Evolutionary conservation across 805 yeast species (phyloP), one percentile per base, ranked within the genome.

Genomic region (Lipomyces orientalis): DNA sequence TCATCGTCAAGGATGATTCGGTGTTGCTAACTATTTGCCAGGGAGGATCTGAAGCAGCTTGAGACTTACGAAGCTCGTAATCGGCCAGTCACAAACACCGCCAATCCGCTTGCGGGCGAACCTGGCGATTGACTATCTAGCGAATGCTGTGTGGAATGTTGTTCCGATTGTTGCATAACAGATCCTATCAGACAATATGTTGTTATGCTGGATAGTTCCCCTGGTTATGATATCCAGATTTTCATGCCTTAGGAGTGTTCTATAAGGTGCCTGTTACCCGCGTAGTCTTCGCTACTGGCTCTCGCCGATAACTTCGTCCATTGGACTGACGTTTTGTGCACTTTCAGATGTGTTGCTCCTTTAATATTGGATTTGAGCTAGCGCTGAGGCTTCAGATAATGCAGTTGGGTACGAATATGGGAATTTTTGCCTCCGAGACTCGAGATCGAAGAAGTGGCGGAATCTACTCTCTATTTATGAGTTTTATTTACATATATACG

Each of bases 1-100:
- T 25, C 29, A 22, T 16, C 33, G 22, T 34, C 35, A 33, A n/a
- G 8, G 16, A 25, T n/a, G 4, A 10, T 52, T 16, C n/a, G 49
- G 49, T 46, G 25, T 12, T 16, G 49, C 19, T 49, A 51, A 58
- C 65, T 58, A 52, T 37, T 52, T 19, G 46, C 16, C 37, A 64
- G 68, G 60, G 67, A 64, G 62, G 69, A 66, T 52, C 33, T 66
- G 31, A 66, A 60, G 59, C 67, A 64, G 54, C 62, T 60, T 4
- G 62, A 64, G 49, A 46, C 61, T 2, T 66, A 54, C 46, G 69
- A 66, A 46, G 51, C 59, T 25, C 69, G 60, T 5, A 66, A 60
- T 25, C 62, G 60, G 5, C 66, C 63, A 16, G 58, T 58, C 52
- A 56, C 54, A 19, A 43, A 60, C 43, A 14, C 61, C 16, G 64